These are phyloP conservation scores for Logfia minima DNA, from an alignment of 129 eudicot genomes.

Conservation along the genomic window DNA sequence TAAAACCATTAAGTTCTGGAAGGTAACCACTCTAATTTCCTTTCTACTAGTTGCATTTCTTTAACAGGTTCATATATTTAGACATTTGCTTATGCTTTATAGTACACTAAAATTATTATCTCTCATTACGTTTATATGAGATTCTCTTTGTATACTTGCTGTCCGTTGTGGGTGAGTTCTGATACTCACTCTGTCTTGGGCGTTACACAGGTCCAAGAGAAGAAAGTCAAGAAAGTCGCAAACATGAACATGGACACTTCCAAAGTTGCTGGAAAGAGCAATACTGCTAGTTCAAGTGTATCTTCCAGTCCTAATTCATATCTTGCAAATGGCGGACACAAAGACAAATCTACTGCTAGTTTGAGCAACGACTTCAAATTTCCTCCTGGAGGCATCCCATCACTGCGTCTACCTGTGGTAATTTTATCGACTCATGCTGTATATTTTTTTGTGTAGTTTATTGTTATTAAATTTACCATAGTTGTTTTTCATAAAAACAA, in stretches of 20 bases:
- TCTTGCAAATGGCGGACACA: conserved; percentile 71
- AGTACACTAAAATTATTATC: not conserved
- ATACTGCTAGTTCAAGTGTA: conserved; percentile 58
- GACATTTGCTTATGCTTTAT: not conserved
- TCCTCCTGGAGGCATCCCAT: conserved; percentile 80
- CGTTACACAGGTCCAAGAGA: conserved; percentile 80
- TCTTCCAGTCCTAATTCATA: conserved; percentile 48
- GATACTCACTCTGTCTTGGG: not conserved
- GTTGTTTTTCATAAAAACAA: not conserved
- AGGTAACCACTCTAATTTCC: conserved; percentile 47
- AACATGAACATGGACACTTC: conserved; percentile 73
- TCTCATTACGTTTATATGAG: not conserved
- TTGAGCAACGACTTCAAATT: conserved; percentile 61
- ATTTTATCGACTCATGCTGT: conserved; percentile 43
- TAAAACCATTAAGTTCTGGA: conserved; percentile 97
- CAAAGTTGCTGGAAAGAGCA: conserved; percentile 67
- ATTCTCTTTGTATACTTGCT: conserved; percentile 2
- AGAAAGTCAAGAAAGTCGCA: conserved; percentile 82
- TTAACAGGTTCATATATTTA: conserved; percentile 4
- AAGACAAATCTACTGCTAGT: conserved; percentile 49
- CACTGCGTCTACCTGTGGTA: conserved; percentile 92
- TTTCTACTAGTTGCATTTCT: not conserved
- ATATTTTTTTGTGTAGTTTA: conserved; percentile 9
- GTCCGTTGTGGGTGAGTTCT: conserved; percentile 11
- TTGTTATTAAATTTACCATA: not conserved